Conservation (phyloP, 106 monocot species). For the Dioscorea alata region DNA sequence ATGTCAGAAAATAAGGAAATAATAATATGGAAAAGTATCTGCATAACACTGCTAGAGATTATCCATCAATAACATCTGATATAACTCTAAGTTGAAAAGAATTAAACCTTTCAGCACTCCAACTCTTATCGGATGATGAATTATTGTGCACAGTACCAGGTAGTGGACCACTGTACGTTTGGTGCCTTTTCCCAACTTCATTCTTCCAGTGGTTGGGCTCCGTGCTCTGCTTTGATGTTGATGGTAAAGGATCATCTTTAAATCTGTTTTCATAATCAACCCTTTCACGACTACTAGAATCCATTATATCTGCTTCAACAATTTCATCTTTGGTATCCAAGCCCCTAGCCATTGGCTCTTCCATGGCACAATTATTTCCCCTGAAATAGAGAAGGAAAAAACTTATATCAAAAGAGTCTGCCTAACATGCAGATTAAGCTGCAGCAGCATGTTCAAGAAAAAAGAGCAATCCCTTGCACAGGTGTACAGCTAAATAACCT, state of each 20-base stretch:
- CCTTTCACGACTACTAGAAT: conserved; percentile 27
- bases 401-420: background rate
- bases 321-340: background rate
- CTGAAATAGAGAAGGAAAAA: background rate
- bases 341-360: background rate
- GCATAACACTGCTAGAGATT: too few relatives aligned
- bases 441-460: background rate
- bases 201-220: conserved; percentile 29
- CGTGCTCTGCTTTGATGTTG: conserved; percentile 40
- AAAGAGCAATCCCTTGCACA: too few relatives aligned
- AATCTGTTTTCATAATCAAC: conserved; percentile 21
- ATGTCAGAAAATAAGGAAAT: too few relatives aligned
- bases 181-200: conserved; percentile 38
- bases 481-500: too few relatives aligned
- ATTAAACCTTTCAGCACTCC: conserved; percentile 35
- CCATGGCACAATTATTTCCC: background rate
- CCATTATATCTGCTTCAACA: conserved; percentile 1
- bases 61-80: background rate
- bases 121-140: conserved; percentile 38
- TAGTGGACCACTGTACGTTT: conserved; percentile 51
- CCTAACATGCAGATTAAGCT: background rate
- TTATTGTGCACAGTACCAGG: conserved; percentile 23
- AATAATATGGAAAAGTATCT: too few relatives aligned
- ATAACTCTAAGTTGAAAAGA: background rate
- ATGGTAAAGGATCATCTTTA: conserved; percentile 31